These are phyloP conservation scores for Lanmaoa rubissima DNA, from an alignment of 768 basidiomycete genomes.

Conservation along the genomic window DNA sequence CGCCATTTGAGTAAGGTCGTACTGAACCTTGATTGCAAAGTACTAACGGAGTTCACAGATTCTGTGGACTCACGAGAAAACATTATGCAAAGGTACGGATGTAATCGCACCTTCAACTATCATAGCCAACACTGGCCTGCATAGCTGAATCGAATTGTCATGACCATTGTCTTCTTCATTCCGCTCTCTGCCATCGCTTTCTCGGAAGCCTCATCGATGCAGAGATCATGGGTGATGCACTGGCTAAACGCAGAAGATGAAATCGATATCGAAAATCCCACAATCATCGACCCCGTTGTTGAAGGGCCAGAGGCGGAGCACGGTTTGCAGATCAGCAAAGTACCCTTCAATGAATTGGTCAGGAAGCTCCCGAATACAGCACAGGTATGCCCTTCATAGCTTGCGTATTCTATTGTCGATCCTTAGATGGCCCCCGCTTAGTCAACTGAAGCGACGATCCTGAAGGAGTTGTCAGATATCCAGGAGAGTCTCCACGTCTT, in stretches of 20 bases:
- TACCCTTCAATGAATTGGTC: constrained; percentile 66
- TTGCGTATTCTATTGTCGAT: constrained; percentile 2
- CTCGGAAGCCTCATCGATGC: constrained; percentile 60
- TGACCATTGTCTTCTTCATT: constrained; percentile 79
- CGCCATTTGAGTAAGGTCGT: constrained; percentile 76
- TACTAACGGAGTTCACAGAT: constrained; percentile 30
- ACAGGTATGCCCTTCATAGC: constrained; percentile 47
- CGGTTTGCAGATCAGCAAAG: constrained; percentile 66
- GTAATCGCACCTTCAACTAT: not conserved
- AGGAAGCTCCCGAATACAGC: constrained; percentile 71
- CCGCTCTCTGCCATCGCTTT: constrained; percentile 74
- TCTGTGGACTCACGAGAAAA: constrained; percentile 44
- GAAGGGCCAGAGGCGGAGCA: constrained; percentile 50
- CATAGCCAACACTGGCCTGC: constrained; percentile 3
- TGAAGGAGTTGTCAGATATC: constrained; percentile 61
- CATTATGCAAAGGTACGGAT: constrained; percentile 56
- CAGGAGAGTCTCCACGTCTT: constrained; percentile 42
- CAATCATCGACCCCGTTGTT: constrained; percentile 57
- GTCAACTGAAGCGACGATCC: constrained; percentile 69
- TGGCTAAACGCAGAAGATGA: constrained; percentile 67
- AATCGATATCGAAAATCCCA: constrained; percentile 52
- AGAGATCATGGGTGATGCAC: constrained; percentile 60
- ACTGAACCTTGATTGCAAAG: not conserved
- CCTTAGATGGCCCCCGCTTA: constrained; percentile 28
- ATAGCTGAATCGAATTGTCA: constrained; percentile 74